Percentiles rank a stretch among this genome's conserved stretches.
These are phyloP conservation scores for Solanum clarkiae DNA, from an alignment of 257 asterid species.

Conservation along the genomic window DNA sequence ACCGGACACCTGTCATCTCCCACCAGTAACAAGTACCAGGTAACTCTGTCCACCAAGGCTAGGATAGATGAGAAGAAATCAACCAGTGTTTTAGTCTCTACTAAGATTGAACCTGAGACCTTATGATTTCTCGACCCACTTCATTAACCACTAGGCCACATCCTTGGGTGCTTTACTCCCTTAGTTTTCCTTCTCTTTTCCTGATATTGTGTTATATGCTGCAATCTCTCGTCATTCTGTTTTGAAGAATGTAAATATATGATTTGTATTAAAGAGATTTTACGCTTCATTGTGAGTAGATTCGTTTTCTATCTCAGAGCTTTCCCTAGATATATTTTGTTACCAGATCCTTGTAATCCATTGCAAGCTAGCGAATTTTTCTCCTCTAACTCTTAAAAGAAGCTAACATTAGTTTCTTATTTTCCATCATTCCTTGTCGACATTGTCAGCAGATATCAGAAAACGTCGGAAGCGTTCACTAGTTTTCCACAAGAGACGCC, in stretches of 20 bases:
- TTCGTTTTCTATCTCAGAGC: background rate
- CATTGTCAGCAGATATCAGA: conserved; percentile 32
- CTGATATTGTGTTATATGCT: background rate
- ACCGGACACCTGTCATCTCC: background rate
- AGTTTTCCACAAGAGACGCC: conserved; percentile 57
- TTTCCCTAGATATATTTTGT: background rate
- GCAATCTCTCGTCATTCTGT: background rate
- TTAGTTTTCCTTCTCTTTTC: background rate
- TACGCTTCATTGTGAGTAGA: background rate
- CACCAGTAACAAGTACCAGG: background rate
- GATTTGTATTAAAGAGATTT: background rate
- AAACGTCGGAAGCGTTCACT: conserved; percentile 57
- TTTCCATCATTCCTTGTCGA: background rate
- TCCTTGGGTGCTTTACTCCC: background rate
- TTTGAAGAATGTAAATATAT: background rate
- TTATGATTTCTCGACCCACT: too few species aligned
- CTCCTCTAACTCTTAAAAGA: background rate
- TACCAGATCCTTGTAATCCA: background rate
- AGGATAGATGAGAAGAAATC: background rate
- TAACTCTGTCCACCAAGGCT: background rate
- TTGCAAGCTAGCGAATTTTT: background rate
- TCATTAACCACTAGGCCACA: background rate
- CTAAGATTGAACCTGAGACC: too few species aligned
- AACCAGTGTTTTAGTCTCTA: background rate
- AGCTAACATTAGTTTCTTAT: background rate